Evolutionary conservation across 176 grass and related monocot genomes (phyloP).

Genomic region (Thalia dealbata): DNA sequence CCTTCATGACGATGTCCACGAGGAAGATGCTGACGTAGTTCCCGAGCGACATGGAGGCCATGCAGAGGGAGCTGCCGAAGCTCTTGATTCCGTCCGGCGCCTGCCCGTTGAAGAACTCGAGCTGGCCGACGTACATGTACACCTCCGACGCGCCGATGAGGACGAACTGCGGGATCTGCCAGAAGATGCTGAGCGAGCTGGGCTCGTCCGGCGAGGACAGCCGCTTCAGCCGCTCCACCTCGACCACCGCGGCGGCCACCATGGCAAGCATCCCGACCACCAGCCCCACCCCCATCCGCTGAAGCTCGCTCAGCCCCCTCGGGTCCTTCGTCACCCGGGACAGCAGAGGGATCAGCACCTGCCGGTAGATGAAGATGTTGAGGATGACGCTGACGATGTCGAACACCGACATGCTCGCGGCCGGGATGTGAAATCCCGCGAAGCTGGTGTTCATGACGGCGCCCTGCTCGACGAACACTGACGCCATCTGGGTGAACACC

Average conservation of each 20-base stretch:
- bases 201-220: constrained; percentile 21
- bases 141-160: constrained; percentile 77
- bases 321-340: constrained; percentile 36
- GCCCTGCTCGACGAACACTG: constrained; percentile 83
- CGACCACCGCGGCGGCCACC: constrained; percentile 49
- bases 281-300: constrained; percentile 74
- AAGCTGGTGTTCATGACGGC: constrained; percentile 53
- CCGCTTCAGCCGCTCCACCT: constrained; percentile 42
- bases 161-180: constrained; percentile 74
- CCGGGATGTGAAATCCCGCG: constrained; percentile 53
- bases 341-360: constrained; percentile 35
- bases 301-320: constrained; percentile 53
- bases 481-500: constrained; percentile 88
- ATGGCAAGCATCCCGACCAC: constrained; percentile 61
- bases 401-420: constrained; percentile 84
- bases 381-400: constrained; percentile 62
- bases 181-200: constrained; percentile 59
- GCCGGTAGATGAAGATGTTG: constrained; percentile 59
- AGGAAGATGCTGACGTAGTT: constrained; percentile 89
- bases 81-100: constrained; percentile 81
- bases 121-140: constrained; percentile 86
- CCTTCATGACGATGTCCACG: constrained; percentile 40
- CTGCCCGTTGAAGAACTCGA: constrained; percentile 82
- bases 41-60: constrained; percentile 85
- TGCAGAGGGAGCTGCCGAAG: constrained; percentile 77